These are phyloP conservation scores for Plasmopara muralis DNA, from an alignment of 352 stramenopile genomes.

Conservation along the genomic window DNA sequence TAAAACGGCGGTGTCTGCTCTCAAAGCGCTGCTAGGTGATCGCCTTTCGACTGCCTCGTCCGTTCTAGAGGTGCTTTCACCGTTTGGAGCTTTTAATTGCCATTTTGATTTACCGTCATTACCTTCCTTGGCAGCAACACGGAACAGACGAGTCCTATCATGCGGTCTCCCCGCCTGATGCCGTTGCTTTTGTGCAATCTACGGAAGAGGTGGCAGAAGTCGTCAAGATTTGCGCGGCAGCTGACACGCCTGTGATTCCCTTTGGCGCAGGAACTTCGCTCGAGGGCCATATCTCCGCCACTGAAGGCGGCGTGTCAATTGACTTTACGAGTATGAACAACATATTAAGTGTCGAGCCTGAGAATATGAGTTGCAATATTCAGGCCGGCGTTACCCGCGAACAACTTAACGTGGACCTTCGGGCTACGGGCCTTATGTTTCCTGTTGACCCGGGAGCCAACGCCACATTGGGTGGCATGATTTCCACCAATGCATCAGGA, in stretches of 20 bases:
- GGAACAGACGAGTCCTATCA: conserved; percentile 91
- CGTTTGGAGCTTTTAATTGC: background rate
- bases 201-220: conserved; percentile 88
- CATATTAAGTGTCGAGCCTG: conserved; percentile 53
- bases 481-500: conserved; percentile 84
- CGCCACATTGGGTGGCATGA: conserved; percentile 95
- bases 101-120: background rate
- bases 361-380: conserved; percentile 89
- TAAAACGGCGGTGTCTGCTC: conserved; percentile 32
- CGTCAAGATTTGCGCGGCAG: conserved; percentile 82
- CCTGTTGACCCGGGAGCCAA: conserved; percentile 96
- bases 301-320: conserved; percentile 87
- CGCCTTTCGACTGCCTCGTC: conserved; percentile 60
- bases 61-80: conserved; percentile 43
- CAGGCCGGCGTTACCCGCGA: conserved; percentile 92
- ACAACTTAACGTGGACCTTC: conserved; percentile 86
- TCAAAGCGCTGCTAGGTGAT: conserved; percentile 55
- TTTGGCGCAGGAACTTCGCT: conserved; percentile 91
- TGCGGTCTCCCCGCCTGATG: conserved; percentile 68
- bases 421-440: conserved; percentile 90
- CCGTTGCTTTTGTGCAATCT: conserved; percentile 79
- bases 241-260: conserved; percentile 88
- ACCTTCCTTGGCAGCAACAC: conserved; percentile 56
- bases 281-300: conserved; percentile 93
- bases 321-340: conserved; percentile 85